Conservation (phyloP, 148 eudicot genomes). For the Drosera capensis region DNA sequence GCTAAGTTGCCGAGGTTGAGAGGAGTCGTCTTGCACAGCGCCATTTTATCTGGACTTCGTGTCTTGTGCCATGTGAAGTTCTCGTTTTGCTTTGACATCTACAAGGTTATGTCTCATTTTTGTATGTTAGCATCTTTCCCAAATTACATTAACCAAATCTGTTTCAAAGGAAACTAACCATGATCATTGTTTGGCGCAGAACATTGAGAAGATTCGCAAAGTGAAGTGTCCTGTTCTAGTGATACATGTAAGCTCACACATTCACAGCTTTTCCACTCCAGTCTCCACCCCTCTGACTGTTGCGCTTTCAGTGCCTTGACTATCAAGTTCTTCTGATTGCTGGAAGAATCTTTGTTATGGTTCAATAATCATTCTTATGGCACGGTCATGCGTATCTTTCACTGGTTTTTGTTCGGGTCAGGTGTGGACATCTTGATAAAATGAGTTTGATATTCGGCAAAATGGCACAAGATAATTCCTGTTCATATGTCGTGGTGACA, state of each 20-base stretch:
- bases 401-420: no score
- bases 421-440: no score
- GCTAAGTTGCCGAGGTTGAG: constrained; percentile 86
- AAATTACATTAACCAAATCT: background rate
- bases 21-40: constrained; percentile 97
- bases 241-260: constrained; percentile 66
- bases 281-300: background rate
- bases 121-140: background rate
- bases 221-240: constrained; percentile 95
- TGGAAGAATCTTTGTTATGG: no score
- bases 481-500: no score
- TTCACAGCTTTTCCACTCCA: background rate
- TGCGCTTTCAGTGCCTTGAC: background rate
- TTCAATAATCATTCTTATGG: no score
- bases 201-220: constrained; percentile 77
- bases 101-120: constrained; percentile 37
- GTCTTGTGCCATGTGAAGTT: constrained; percentile 85
- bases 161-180: no score
- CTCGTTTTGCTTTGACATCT: constrained; percentile 82
- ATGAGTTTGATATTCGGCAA: no score
- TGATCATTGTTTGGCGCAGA: constrained; percentile 40
- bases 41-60: constrained; percentile 95
- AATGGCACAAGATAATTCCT: no score
- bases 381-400: no score
- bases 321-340: background rate